Evolutionary conservation across 1,284 basidiomycete genomes (phyloP).

Genomic region (Austroboletus niveus): DNA sequence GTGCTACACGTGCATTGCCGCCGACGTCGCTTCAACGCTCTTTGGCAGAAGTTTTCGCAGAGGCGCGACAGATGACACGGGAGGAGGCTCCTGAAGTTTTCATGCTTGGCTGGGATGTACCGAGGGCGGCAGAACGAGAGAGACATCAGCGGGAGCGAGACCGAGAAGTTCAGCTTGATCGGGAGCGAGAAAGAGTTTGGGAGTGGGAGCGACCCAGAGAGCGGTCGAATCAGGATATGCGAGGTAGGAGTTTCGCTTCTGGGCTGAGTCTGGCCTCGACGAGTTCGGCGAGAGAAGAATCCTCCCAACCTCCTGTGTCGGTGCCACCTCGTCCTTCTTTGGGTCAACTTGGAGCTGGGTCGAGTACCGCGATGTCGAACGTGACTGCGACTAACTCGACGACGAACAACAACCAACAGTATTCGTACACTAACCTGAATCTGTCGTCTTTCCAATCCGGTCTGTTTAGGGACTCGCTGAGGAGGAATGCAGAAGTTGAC

Average conservation of each 20-base stretch:
- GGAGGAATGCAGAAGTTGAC: constrained; percentile 31
- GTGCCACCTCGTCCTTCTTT: constrained; percentile 5
- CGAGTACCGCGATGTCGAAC: constrained; percentile 4
- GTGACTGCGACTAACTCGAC: constrained; percentile 1
- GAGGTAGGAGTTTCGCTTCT: constrained; percentile 16
- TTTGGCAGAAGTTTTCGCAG: constrained; percentile 25
- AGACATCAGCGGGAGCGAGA: constrained; percentile 8
- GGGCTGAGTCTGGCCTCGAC: constrained; percentile 13
- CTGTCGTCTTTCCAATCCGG: constrained; percentile 34
- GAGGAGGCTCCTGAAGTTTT: constrained; percentile 18
- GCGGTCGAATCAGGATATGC: constrained; percentile 14
- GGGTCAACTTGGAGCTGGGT: constrained; percentile 6
- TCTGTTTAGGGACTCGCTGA: constrained; percentile 32
- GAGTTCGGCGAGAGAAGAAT: constrained; percentile 20
- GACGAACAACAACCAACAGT: constrained; percentile 17
- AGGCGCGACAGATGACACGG: constrained; percentile 8
- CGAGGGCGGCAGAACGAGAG: constrained; percentile 12
- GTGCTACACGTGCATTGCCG: background rate
- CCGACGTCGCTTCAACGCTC: constrained; percentile 22
- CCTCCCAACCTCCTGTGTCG: constrained; percentile 2
- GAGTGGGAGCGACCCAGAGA: constrained; percentile 19
- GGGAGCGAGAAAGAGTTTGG: constrained; percentile 16
- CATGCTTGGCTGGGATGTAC: constrained; percentile 18
- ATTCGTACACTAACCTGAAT: constrained; percentile 33
- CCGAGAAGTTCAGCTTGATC: constrained; percentile 13